Evolutionary conservation across 179 eudicot genomes (phyloP), one percentile per base, ranked within the genome.

Genomic region (Drosera spatulata): DNA sequence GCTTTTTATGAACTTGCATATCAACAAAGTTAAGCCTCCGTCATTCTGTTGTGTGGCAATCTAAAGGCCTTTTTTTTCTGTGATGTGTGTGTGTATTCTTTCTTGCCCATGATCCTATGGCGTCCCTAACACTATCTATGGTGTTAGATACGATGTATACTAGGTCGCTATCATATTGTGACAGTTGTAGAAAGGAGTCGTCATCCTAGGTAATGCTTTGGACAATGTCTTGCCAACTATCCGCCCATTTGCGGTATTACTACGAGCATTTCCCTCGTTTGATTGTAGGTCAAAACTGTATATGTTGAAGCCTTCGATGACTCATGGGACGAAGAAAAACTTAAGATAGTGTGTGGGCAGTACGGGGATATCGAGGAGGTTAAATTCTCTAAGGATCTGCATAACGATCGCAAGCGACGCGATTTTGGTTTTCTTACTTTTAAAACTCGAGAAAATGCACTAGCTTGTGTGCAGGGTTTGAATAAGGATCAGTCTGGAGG

Each of bases 391-490:
- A 64, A 53, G 40, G 62, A 50, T 50, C 41, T 53, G 15, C 55
- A 51, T 51, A 52, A 39, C 39, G 69, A 53, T 42, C 49, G 60
- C 39, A 69, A 53, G 51, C 33, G 33, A 22, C 33, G 33, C 33
- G 63, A 61, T 58, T 73, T 55, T 68, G 77, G 77, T 47, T 68
- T 65, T 50, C 43, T 73, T 40, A 57, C 69, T 11, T 73, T 73
- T 51, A 15, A 59, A 47, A 60, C 73, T 61, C 49, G 64, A 46
- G 77, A 73, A 61, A 61, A 56, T 69, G 71, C 74, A 37, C 58
- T 65, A 10, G 77, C 71, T 56, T 73, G 77, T 59, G 60, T 73
- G 44, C 64, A 69, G 62, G 77, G 71, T 51, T 61, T 73, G 37
- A 69, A 69, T 47, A 62, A 53, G 13, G 55, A 66, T 61, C n/a